Evolutionary conservation across 2,329 filamentous ascomycete genomes (phyloP).

Genomic region (Myriosclerotinia scirpicola): DNA sequence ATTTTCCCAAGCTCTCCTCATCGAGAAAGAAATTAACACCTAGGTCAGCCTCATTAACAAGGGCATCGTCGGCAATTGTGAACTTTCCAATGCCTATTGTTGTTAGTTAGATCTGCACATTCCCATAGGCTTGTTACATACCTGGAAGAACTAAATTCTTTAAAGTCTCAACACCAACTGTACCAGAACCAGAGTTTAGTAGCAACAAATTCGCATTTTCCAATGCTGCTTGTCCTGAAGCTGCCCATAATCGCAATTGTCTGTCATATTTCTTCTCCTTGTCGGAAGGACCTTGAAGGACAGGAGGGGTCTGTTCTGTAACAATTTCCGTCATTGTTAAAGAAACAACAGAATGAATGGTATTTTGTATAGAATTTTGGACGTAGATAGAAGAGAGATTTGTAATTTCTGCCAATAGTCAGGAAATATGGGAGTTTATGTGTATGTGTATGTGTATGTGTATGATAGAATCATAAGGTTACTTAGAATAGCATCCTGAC

Average conservation of each 20-base stretch:
- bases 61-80: constrained; percentile 79
- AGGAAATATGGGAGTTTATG: not conserved
- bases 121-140: constrained; percentile 39
- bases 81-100: constrained; percentile 78
- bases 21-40: constrained; percentile 98
- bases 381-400: not conserved
- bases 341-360: too few relatives aligned
- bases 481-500: too few relatives aligned
- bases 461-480: not conserved
- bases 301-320: constrained; percentile 43
- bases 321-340: constrained; percentile 36
- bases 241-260: constrained; percentile 93
- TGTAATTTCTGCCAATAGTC: not conserved
- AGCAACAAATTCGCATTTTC: constrained; percentile 91
- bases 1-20: constrained; percentile 70
- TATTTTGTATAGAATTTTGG: not conserved
- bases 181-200: constrained; percentile 82
- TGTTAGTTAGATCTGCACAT: constrained; percentile 22
- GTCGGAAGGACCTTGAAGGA: constrained; percentile 54
- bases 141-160: constrained; percentile 97
- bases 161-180: constrained; percentile 84
- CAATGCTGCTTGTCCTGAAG: constrained; percentile 83
- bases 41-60: constrained; percentile 78
- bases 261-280: constrained; percentile 85
- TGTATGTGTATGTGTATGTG: not conserved